phyloP scores from a whole-genome alignment of 495 filamentous ascomycete species.

The Hypoxylon intermedium region DNA sequence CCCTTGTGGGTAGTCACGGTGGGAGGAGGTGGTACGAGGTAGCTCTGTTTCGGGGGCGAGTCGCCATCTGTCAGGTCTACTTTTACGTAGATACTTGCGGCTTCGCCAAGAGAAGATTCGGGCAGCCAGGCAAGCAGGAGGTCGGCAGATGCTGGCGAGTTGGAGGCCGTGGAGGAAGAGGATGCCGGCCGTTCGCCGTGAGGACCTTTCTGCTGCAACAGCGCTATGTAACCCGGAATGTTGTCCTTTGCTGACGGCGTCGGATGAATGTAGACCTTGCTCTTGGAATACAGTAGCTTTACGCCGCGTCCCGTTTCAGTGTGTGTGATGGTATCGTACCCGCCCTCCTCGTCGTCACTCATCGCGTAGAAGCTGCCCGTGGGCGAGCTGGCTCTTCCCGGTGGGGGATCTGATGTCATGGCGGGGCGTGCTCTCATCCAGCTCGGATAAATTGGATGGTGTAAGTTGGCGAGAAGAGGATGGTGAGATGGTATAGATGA shows the following conservation, averaged over 20 bases:
- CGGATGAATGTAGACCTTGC: conserved; percentile 99
- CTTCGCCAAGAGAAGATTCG: conserved; percentile 85
- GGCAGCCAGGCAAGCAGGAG: conserved; percentile 93
- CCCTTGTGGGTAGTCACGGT: conserved; percentile 73
- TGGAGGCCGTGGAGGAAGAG: conserved; percentile 56
- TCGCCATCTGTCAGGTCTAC: conserved; percentile 86
- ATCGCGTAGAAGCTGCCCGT: conserved; percentile 93
- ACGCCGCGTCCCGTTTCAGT: conserved; percentile 80
- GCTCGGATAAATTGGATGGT: conserved; percentile 30
- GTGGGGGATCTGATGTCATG: conserved; percentile 43
- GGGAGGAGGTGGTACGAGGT: conserved; percentile 90
- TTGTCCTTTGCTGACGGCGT: conserved; percentile 94
- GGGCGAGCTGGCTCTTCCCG: conserved; percentile 65
- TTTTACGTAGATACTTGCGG: conserved; percentile 88
- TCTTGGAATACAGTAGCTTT: conserved; percentile 95
- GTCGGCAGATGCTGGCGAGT: conserved; percentile 61
- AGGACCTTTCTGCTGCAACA: conserved; percentile 85
- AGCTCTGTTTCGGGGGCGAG: conserved; percentile 82
- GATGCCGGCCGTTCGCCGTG: conserved; percentile 55
- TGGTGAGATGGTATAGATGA: conserved; percentile 7
- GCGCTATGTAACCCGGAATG: conserved; percentile 92
- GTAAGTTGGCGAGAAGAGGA: conserved; percentile 11
- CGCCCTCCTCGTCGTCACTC: conserved; percentile 94
- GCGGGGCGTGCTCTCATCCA: conserved; percentile 35
- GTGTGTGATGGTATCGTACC: conserved; percentile 94